Base-by-base conservation (phyloP, 768 basidiomycete genomes). In the Suillus occidentalis region DNA sequence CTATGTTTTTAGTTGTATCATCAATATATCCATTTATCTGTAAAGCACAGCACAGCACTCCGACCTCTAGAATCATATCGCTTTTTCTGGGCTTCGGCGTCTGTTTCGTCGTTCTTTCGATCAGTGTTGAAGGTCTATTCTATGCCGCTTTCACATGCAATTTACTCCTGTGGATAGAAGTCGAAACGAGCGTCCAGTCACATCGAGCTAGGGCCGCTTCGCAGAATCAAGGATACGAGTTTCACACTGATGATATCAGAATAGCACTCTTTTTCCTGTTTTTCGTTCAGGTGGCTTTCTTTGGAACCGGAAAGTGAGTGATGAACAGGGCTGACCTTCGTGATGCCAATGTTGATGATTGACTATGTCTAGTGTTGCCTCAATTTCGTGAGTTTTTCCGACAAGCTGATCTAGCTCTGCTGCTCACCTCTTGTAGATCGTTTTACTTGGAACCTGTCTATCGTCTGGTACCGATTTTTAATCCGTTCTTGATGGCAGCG, bases 401-500 rank as follows among this genome's bases (percentile, higher is more conserved):
- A 4, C 36, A 12, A 22, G 61, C 6, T 22, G 28, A 55, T 37
- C 22, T 31, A 47, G 40, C 22, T 25, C 49, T 50, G 20, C 61
- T 53, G 6, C 62, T 50, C 61, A 70, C 13, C 60, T 37, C 16
- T 25, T 39, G 36, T 55, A 89, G 87, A 20, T 92, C 91, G 3
- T 95, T 95, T 76, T 95, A 95, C 74, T 82, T 95, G 22, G 92
- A 89, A 47, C 93, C 94, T 3, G 93, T 95, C 8, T 95, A 94
- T 70, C 89, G 93, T 20, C 81, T 95, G 18, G 89, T 95, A 67
- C 92, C 93, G 1, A 84, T 92, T 59, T 95, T 95, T 73, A 90
- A 83, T 66, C 94, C 93, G 0, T 94, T 94, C 76, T 82, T 91
- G 65, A 94, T 94, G 94, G 83, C 89, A 0, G 72, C 84, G 5